Evolutionary conservation across 768 basidiomycete genomes (phyloP).

Genomic region (Peribolospora baueri): DNA sequence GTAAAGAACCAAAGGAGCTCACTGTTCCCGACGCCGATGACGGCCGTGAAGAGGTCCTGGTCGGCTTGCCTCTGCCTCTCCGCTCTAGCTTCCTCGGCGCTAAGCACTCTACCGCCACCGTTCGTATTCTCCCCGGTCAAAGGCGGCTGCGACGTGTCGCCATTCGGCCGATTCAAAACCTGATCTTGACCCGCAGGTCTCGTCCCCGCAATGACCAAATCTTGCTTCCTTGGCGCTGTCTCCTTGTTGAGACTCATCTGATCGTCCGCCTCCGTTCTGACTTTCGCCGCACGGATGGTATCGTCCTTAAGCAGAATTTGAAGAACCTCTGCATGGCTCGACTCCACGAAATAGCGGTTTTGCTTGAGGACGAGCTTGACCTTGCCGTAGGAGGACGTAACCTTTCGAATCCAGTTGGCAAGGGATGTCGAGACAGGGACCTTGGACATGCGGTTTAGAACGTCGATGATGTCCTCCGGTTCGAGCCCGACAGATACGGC

Average conservation of each 20-base stretch:
- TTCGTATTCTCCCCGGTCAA: constrained; percentile 23
- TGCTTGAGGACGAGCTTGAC: constrained; percentile 94
- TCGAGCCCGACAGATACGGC: constrained; percentile 95
- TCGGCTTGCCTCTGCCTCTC: constrained; percentile 23
- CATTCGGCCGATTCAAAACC: constrained; percentile 6
- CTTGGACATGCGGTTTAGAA: constrained; percentile 26
- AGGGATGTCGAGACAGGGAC: constrained; percentile 75
- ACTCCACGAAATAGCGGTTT: constrained; percentile 93
- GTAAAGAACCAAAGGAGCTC: constrained; percentile 10
- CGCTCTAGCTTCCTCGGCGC: background rate
- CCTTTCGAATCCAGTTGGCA: constrained; percentile 62
- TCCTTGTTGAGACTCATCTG: constrained; percentile 33
- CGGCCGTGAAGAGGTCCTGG: constrained; percentile 69
- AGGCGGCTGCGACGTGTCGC: background rate
- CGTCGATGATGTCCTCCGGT: constrained; percentile 95
- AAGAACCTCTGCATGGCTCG: constrained; percentile 76
- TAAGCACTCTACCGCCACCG: constrained; percentile 1
- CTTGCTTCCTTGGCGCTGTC: constrained; percentile 60
- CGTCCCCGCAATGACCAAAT: constrained; percentile 65
- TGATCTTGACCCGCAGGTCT: constrained; percentile 27
- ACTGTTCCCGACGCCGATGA: constrained; percentile 86
- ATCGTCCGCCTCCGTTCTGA: constrained; percentile 19
- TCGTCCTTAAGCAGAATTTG: constrained; percentile 67
- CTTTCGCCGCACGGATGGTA: constrained; percentile 59
- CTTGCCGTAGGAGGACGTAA: constrained; percentile 90